Conservation (phyloP, 2,329 filamentous ascomycete genomes). For the Drechslerella coelobrocha region DNA sequence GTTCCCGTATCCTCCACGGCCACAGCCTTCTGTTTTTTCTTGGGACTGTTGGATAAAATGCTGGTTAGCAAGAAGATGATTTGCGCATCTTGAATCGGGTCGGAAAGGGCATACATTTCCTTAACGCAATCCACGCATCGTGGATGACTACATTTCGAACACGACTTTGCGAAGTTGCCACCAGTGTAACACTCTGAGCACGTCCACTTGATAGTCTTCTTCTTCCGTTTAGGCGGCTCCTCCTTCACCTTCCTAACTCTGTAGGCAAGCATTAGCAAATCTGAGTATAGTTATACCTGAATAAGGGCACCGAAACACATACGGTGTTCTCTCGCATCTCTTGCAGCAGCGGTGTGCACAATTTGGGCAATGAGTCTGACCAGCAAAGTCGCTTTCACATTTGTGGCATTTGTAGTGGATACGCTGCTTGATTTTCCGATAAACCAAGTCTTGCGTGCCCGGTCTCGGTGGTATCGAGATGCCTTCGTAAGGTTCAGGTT, state of each 20-base stretch:
- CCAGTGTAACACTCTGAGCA: slow-evolving; percentile 30
- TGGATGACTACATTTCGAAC: slow-evolving; percentile 31
- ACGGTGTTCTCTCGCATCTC: slow-evolving; percentile 81
- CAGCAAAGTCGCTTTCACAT: slow-evolving; percentile 70
- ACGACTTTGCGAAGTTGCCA: slow-evolving; percentile 29
- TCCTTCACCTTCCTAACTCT: slow-evolving; percentile 36
- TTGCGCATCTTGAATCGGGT: neutral
- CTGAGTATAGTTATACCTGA: neutral
- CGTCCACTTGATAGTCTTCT: slow-evolving; percentile 41
- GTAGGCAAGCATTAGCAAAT: slow-evolving; percentile 7
- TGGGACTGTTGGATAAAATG: slow-evolving; percentile 13
- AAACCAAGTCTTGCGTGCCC: slow-evolving; percentile 73
- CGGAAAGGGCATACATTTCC: slow-evolving; percentile 32
- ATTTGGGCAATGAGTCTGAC: slow-evolving; percentile 69
- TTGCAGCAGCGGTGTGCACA: slow-evolving; percentile 79
- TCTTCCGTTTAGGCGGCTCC: slow-evolving; percentile 32
- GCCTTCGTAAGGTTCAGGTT: slow-evolving; percentile 50
- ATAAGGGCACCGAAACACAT: slow-evolving; percentile 59
- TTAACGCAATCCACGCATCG: slow-evolving; percentile 36
- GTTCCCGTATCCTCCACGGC: slow-evolving; percentile 15
- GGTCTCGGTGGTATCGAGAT: slow-evolving; percentile 71
- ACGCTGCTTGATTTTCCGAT: slow-evolving; percentile 74
- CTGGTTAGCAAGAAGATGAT: slow-evolving; percentile 1
- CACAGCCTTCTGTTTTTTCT: slow-evolving; percentile 46
- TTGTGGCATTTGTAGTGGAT: slow-evolving; percentile 78